phyloP scores from a whole-genome alignment of 2,329 filamentous ascomycete genomes.

The Verticillium albo-atrum region DNA sequence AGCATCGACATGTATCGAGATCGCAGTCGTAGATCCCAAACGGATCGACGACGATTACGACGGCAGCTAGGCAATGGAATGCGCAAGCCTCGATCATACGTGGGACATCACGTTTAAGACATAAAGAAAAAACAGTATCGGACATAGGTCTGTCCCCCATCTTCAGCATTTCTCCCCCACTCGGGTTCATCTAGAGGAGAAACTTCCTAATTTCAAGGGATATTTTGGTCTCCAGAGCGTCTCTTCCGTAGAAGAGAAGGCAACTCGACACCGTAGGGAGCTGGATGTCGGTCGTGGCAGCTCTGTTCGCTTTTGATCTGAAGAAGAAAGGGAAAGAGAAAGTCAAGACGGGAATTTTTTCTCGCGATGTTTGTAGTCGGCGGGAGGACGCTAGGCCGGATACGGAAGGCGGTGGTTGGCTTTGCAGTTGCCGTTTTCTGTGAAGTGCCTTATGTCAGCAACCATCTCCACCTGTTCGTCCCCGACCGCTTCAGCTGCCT shows the following conservation, averaged over 20 bases:
- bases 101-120: background rate
- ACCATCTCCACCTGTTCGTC: no score
- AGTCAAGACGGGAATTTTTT: slow-evolving; percentile 24
- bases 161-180: slow-evolving; percentile 56
- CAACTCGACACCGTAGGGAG: slow-evolving; percentile 57
- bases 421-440: background rate
- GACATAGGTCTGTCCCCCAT: slow-evolving; percentile 46
- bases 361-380: slow-evolving; percentile 1
- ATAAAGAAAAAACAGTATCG: background rate
- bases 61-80: background rate
- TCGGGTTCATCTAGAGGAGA: slow-evolving; percentile 31
- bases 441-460: background rate
- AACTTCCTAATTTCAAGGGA: slow-evolving; percentile 61
- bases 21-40: background rate
- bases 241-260: slow-evolving; percentile 45
- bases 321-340: slow-evolving; percentile 34
- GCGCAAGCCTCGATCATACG: background rate
- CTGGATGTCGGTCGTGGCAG: slow-evolving; percentile 60
- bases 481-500: background rate
- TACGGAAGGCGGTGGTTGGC: slow-evolving; percentile 2
- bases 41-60: background rate
- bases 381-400: slow-evolving; percentile 16
- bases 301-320: slow-evolving; percentile 60
- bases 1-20: background rate
- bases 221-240: slow-evolving; percentile 52